These are phyloP conservation scores for Trichomonascaceae sp. DNA, from an alignment of 1,139 yeast species.

Conservation along the genomic window DNA sequence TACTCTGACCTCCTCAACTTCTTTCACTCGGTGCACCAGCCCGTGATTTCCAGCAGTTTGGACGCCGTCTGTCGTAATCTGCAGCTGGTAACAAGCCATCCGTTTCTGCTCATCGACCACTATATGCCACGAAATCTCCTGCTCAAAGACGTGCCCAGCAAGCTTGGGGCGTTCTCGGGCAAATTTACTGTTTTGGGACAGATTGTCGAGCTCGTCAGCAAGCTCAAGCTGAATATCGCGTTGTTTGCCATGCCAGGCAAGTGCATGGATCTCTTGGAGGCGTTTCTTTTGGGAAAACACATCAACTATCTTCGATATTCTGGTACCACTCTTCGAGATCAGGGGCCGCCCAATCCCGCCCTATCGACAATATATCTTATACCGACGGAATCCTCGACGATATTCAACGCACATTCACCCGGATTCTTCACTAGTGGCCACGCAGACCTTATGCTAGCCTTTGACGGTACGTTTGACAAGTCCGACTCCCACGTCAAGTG, in stretches of 20 bases:
- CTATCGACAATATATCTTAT: conserved; percentile 22
- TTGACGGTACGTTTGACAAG: conserved; percentile 58
- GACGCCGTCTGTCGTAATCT: conserved; percentile 64
- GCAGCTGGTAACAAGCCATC: conserved; percentile 75
- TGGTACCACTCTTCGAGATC: conserved; percentile 30
- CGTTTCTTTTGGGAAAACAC: conserved; percentile 54
- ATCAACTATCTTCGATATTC: conserved; percentile 56
- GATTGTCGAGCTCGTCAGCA: conserved; percentile 28
- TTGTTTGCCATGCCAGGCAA: conserved; percentile 44
- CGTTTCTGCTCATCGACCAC: conserved; percentile 71
- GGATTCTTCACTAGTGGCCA: too few species aligned
- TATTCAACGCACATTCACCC: too few species aligned
- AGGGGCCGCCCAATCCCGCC: conserved; percentile 12
- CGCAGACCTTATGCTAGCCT: conserved; percentile 52
- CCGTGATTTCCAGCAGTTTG: conserved; percentile 41
- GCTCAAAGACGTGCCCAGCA: conserved; percentile 62
- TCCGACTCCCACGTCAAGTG: conserved; percentile 24
- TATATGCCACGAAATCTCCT: conserved; percentile 74
- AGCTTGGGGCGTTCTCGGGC: conserved; percentile 73
- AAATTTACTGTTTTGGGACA: conserved; percentile 63
- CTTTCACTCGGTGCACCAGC: conserved; percentile 47
- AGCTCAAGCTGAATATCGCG: conserved; percentile 34
- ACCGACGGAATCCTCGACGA: conserved; percentile 14
- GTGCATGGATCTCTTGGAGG: conserved; percentile 68
- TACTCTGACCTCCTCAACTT: conserved; percentile 81